Percentiles rank a stretch among this genome's conserved stretches.
Conservation (phyloP, 2,329 filamentous ascomycete species). For the Coniochaeta sp. region DNA sequence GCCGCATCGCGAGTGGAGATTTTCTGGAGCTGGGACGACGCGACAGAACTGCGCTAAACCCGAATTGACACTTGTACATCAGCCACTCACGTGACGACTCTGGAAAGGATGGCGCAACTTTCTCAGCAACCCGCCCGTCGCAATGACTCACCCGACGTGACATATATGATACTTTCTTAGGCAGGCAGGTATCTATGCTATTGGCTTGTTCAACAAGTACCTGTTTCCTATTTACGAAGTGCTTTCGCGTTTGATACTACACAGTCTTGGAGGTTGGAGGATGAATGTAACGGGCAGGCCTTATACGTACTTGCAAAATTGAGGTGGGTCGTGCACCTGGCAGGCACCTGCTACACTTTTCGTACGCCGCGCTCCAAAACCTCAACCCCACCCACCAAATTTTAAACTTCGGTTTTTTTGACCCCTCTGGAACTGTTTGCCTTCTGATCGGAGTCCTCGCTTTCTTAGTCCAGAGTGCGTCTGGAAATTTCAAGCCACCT, state of each 20-base stretch:
- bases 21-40: background rate
- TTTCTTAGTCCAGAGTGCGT: background rate
- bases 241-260: too few species aligned
- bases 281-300: too few species aligned
- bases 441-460: background rate
- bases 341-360: background rate
- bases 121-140: too few species aligned
- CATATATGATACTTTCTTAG: too few species aligned
- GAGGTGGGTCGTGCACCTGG: background rate
- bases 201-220: too few species aligned
- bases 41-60: background rate
- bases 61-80: background rate
- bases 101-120: too few species aligned
- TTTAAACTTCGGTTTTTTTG: constrained; percentile 3
- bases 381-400: constrained; percentile 3
- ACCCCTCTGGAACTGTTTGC: constrained; percentile 2
- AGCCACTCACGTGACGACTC: background rate
- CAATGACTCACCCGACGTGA: too few species aligned
- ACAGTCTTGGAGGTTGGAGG: too few species aligned
- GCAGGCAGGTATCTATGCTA: too few species aligned
- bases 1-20: background rate
- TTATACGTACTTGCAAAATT: background rate
- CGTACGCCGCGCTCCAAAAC: background rate
- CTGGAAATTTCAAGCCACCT: background rate
- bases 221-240: too few species aligned